Base-by-base conservation (phyloP, 148 eudicot species). In the Rhododendron williamsianum region DNA sequence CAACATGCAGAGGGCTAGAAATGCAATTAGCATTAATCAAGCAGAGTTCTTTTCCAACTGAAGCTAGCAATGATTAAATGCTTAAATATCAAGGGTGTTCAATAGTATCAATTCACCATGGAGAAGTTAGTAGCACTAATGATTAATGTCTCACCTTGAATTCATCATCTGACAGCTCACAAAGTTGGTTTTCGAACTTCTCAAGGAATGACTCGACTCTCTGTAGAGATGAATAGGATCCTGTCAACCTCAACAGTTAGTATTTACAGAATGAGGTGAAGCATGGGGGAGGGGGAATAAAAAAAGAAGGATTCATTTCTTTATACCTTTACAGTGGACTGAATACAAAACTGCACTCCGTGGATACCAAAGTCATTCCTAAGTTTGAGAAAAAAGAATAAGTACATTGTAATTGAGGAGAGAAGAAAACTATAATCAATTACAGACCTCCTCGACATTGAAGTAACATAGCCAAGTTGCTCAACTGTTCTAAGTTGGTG, bases 191-290 rank as follows among this genome's bases (percentile, higher is more conserved):
- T 78, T 94, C 98, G 84, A 94, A 95, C 90, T 88, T 90, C 85
- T 90, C 88, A 56, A 96, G 96, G 89, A 96, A 96, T 52, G 94
- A 93, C 83, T 94, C 93, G n/a, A 94, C 98, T 88, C 99, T 91
- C 85, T 87, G 84, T 95, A 96, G 84, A 96, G 91, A 85, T 95
- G 89, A 72, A 88, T 85, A 73, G 99, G 99, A 67, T 92, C 98
- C 99, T 96, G 91, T 86, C 81, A 49, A 81, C 46, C 56, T 83
- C 79, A 86, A 65, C 49, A 85, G 82, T 60, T 76, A 46, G 60
- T 5, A 65, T 30, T 76, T 84, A 69, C 36, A 69, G 35, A 69
- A 3, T 11, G 15, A 69, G 74, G 74, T 69, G 36, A 27, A 69
- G 16, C 36, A 95, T 81, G 84, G 51, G 27, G 97, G 95, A 85